Evolutionary conservation across 2,329 filamentous ascomycete genomes (phyloP), one percentile per base, ranked within the genome.

Genomic region (Alternaria brassicicola): DNA sequence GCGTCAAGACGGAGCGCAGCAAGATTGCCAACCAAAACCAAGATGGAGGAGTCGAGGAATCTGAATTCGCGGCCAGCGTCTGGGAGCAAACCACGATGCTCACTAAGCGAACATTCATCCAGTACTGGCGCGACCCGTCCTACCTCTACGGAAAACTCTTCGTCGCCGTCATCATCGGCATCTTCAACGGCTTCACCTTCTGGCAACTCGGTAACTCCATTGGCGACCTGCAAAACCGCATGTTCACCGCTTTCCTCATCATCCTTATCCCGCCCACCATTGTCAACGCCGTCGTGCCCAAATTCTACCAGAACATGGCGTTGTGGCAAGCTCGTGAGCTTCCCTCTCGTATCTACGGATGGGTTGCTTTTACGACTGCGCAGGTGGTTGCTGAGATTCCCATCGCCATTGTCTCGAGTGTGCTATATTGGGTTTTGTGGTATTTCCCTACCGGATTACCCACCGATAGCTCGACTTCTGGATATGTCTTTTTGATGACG

Each of bases 171-270:
- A 84, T 92, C 60, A 82, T 90, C 42, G 90, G 88, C 15, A 86
- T 92, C 73, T 91, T 93, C 82, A 92, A 91, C 77, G 89, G 89
- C 21, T 92, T 92, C 78, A 92, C 89, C 4, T 93, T 92, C 79
- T 92, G 84, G 81, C 81, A 88, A 66, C 83, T 92, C 3, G 88
- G 87, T 2, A 81, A 88, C 73, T 84, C 82, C 0, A 80, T 90
- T 46, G 82, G 84, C 13, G 89, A 90, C 67, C 87, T 93, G 83
- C 89, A 93, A 71, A 87, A 91, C 77, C 85, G 89, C 66, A 88
- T 93, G 85, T 93, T 94, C 81, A 89, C 89, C 0, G 77, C 80
- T 51, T 91, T 90, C 76, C 67, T 91, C 35, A 82, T 82, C 62
- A 57, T 83, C 28, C 75, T 81, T 38, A 76, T 92, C 51, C 88